A percentile compares a stretch with the other conserved stretches of the same genome.
Conservation (phyloP, 2,329 filamentous ascomycete species). For the Fusarium chaquense region DNA sequence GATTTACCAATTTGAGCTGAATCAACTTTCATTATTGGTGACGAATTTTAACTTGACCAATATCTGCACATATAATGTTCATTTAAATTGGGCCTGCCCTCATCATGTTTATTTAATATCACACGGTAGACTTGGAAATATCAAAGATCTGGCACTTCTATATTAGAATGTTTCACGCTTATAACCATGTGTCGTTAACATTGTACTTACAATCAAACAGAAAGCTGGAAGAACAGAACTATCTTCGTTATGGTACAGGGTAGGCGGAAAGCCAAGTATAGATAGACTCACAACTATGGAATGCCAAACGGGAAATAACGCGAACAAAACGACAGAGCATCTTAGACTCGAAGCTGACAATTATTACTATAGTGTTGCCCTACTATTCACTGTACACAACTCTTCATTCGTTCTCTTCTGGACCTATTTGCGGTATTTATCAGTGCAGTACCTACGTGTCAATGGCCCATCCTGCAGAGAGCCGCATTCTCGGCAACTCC, state of each 20-base stretch:
- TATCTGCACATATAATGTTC: too few species aligned
- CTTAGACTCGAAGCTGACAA: not conserved
- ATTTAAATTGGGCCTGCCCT: not conserved
- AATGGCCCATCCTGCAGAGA: slow-evolving; percentile 9
- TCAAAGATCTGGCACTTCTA: not conserved
- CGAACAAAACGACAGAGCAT: not conserved
- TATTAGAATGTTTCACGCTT: not conserved
- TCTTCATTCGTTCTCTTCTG: not conserved
- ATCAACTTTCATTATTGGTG: not conserved
- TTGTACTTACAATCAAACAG: not conserved
- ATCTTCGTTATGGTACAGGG: not conserved
- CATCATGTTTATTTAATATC: not conserved
- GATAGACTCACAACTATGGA: not conserved
- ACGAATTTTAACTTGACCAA: not conserved
- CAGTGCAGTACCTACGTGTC: not conserved
- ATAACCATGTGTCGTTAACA: not conserved
- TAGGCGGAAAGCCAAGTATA: not conserved
- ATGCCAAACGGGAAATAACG: too few species aligned
- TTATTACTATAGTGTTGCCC: too few species aligned
- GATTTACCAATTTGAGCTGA: not conserved
- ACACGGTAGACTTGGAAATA: not conserved
- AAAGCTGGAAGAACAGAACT: too few species aligned
- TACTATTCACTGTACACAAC: not conserved
- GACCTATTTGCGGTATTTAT: slow-evolving; percentile 4
- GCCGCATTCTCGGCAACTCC: not conserved